phyloP scores from a whole-genome alignment of 306 rosid genomes.

The Prunus persica region DNA sequence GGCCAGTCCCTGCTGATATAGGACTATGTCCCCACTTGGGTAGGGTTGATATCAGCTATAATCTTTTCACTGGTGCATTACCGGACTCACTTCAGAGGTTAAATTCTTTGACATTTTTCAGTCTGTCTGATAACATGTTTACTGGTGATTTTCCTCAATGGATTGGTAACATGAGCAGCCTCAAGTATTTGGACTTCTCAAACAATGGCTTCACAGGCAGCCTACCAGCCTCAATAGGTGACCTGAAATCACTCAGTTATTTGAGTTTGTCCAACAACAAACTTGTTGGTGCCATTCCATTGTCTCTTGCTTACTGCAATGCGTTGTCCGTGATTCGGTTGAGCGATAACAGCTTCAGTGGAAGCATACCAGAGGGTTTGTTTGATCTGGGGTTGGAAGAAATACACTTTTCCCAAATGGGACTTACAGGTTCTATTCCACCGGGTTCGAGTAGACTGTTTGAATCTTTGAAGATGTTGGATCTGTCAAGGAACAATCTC shows the following conservation, averaged over 20 bases:
- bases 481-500: constrained; percentile 64
- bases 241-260: constrained; percentile 42
- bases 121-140: constrained; percentile 47
- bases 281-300: constrained; percentile 62
- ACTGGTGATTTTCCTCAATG: constrained; percentile 54
- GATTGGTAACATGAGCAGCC: constrained; percentile 60
- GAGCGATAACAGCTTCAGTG: constrained; percentile 55
- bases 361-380: constrained; percentile 70
- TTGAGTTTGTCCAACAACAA: constrained; percentile 57
- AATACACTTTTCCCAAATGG: constrained; percentile 62
- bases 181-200: constrained; percentile 61
- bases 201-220: constrained; percentile 56
- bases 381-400: constrained; percentile 71
- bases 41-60: constrained; percentile 56
- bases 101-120: constrained; percentile 41
- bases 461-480: constrained; percentile 51
- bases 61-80: constrained; percentile 48
- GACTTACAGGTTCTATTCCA: constrained; percentile 60
- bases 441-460: constrained; percentile 54
- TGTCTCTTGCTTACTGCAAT: constrained; percentile 47
- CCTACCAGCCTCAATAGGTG: constrained; percentile 54
- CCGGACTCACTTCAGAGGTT: constrained; percentile 51
- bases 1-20: constrained; percentile 59
- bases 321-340: constrained; percentile 46
- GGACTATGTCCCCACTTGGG: constrained; percentile 67